Conservation (phyloP, 2,329 filamentous ascomycete genomes). For the Aspergillus transmontanensis region DNA sequence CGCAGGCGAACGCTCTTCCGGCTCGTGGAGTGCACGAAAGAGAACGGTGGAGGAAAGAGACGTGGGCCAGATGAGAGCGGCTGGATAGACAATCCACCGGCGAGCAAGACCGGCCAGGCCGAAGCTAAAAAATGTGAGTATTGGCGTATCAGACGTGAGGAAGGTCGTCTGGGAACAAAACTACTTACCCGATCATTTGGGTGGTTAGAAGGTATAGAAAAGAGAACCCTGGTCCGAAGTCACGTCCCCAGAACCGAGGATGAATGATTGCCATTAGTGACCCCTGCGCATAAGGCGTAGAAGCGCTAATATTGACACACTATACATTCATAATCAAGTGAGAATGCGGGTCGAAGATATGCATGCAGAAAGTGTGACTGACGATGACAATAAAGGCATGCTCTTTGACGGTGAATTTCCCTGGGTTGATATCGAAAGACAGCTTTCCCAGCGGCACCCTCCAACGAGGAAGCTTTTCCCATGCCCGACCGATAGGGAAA, state of each 20-base stretch:
- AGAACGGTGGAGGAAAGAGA: slow-evolving; percentile 25
- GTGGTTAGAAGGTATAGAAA: slow-evolving; percentile 37
- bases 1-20: slow-evolving; percentile 15
- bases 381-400: slow-evolving; percentile 29
- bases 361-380: not conserved
- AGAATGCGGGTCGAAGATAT: not conserved
- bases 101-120: slow-evolving; percentile 24
- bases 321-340: not conserved
- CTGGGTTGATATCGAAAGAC: slow-evolving; percentile 26
- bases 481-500: slow-evolving; percentile 23
- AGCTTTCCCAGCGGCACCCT: slow-evolving; percentile 22
- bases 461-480: slow-evolving; percentile 28
- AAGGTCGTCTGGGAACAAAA: not conserved
- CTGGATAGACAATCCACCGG: slow-evolving; percentile 26
- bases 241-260: slow-evolving; percentile 37
- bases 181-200: slow-evolving; percentile 32
- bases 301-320: slow-evolving; percentile 35
- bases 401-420: slow-evolving; percentile 26
- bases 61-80: slow-evolving; percentile 24
- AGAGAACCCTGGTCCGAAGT: slow-evolving; percentile 35
- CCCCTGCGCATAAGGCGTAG: slow-evolving; percentile 28
- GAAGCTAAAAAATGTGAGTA: slow-evolving; percentile 9
- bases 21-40: slow-evolving; percentile 24
- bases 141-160: not conserved
- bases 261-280: slow-evolving; percentile 37